phyloP scores from a whole-genome alignment of 805 yeast genomes.

The Kodamaea laetipori region DNA sequence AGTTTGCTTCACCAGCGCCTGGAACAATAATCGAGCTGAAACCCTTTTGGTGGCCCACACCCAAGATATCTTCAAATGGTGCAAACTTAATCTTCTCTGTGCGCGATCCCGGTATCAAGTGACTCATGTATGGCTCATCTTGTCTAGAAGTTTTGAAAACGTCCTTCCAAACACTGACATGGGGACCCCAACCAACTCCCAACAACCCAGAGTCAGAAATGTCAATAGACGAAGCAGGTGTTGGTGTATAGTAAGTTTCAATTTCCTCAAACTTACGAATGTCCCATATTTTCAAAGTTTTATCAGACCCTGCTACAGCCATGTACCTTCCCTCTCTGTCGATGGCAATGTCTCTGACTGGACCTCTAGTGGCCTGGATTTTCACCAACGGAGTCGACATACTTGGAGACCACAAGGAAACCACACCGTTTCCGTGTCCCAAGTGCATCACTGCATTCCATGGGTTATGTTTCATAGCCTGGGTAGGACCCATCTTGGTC shows the following conservation, averaged over 20 bases:
- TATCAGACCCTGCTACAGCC: conserved; percentile 91
- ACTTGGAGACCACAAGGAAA: conserved; percentile 90
- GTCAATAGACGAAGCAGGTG: conserved; percentile 78
- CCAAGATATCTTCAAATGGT: conserved; percentile 95
- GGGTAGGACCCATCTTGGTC: conserved; percentile 89
- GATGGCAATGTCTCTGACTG: conserved; percentile 79
- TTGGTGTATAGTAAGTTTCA: conserved; percentile 71
- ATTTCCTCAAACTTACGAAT: conserved; percentile 77
- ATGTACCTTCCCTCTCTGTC: conserved; percentile 92
- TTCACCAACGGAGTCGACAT: conserved; percentile 84
- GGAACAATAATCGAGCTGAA: conserved; percentile 72
- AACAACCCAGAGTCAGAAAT: conserved; percentile 87
- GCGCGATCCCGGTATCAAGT: conserved; percentile 75
- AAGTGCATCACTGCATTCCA: conserved; percentile 94
- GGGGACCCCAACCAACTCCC: conserved; percentile 95
- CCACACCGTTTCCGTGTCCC: conserved; percentile 92
- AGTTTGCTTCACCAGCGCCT: conserved; percentile 98
- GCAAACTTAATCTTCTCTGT: conserved; percentile 71
- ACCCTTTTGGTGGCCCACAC: conserved; percentile 70
- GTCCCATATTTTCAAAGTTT: conserved; percentile 88
- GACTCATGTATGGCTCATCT: conserved; percentile 88
- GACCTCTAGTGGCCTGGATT: conserved; percentile 80
- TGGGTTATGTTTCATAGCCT: conserved; percentile 85
- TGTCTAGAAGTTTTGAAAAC: conserved; percentile 63
- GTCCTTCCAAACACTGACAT: conserved; percentile 93